These are phyloP conservation scores for Dipteronia dyeriana DNA, from an alignment of 345 rosid species.

Conservation along the genomic window DNA sequence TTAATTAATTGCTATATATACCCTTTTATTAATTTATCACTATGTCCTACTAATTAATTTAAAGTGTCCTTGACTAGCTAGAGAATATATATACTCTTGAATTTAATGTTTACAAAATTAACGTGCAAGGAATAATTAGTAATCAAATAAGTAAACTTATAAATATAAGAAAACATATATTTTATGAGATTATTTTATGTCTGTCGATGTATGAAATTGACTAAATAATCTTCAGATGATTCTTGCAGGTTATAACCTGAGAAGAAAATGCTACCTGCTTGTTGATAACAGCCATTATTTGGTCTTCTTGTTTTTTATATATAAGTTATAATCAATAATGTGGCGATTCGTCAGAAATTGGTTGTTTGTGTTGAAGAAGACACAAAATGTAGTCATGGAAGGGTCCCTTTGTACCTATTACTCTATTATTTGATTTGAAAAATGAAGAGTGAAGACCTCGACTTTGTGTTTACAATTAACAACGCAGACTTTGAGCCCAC, in stretches of 20 bases:
- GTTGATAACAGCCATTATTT: neutral
- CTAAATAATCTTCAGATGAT: too few relatives aligned
- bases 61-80: neutral
- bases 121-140: neutral
- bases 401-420: neutral
- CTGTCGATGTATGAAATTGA: neutral
- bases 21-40: too few relatives aligned
- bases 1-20: too few relatives aligned
- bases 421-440: slow-evolving; percentile 5
- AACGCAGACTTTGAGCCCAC: neutral
- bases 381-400: neutral
- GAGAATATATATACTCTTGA: neutral
- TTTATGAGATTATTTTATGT: neutral
- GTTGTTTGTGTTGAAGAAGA: neutral
- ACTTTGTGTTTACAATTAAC: neutral
- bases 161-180: neutral
- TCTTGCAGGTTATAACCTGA: too few relatives aligned
- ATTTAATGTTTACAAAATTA: neutral
- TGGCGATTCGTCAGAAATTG: neutral
- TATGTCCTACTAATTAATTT: neutral
- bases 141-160: too few relatives aligned
- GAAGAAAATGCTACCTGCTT: neutral
- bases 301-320: neutral
- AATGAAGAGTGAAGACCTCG: too few relatives aligned
- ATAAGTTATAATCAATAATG: neutral